Conservation (phyloP, 768 basidiomycete species). For the Hygrophoropsis aurantiaca region DNA sequence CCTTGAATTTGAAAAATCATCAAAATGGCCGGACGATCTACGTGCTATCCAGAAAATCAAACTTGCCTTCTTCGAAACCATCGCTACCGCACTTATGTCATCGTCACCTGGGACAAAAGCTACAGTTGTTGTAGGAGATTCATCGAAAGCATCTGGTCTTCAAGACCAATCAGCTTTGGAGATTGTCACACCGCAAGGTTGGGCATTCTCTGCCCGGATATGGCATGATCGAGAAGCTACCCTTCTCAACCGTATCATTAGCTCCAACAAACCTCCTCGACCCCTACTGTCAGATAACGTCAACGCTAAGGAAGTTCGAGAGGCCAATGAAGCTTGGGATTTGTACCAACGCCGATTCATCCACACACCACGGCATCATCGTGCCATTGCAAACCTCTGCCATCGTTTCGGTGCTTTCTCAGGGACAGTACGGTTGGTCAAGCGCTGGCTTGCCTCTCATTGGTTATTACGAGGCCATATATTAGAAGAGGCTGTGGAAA, state of each 20-base stretch:
- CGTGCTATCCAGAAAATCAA: slow-evolving; percentile 92
- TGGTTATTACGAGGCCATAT: slow-evolving; percentile 80
- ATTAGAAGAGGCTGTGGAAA: slow-evolving; percentile 76
- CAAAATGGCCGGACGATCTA: slow-evolving; percentile 94
- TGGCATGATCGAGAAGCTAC: slow-evolving; percentile 86
- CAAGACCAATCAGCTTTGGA: slow-evolving; percentile 75
- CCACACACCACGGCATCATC: slow-evolving; percentile 82
- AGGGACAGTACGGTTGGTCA: slow-evolving; percentile 82
- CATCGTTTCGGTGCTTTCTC: slow-evolving; percentile 81
- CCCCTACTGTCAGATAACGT: slow-evolving; percentile 8
- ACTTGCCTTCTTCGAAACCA: slow-evolving; percentile 83
- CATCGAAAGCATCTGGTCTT: slow-evolving; percentile 48
- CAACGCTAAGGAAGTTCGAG: slow-evolving; percentile 46
- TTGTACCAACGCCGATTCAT: slow-evolving; percentile 72
- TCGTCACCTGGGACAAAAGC: slow-evolving; percentile 52
- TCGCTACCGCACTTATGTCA: slow-evolving; percentile 65
- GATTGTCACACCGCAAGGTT: slow-evolving; percentile 76
- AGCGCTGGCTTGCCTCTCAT: slow-evolving; percentile 91
- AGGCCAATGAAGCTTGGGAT: slow-evolving; percentile 56
- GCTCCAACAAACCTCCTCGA: slow-evolving; percentile 34
- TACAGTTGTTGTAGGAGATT: slow-evolving; percentile 56
- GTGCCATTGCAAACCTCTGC: slow-evolving; percentile 73
- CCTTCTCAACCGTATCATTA: slow-evolving; percentile 69
- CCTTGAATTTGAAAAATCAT: slow-evolving; percentile 89
- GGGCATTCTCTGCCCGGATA: slow-evolving; percentile 82